Evolutionary conservation across 805 yeast species (phyloP).

Genomic region (Diddensiella transvaalensis): DNA sequence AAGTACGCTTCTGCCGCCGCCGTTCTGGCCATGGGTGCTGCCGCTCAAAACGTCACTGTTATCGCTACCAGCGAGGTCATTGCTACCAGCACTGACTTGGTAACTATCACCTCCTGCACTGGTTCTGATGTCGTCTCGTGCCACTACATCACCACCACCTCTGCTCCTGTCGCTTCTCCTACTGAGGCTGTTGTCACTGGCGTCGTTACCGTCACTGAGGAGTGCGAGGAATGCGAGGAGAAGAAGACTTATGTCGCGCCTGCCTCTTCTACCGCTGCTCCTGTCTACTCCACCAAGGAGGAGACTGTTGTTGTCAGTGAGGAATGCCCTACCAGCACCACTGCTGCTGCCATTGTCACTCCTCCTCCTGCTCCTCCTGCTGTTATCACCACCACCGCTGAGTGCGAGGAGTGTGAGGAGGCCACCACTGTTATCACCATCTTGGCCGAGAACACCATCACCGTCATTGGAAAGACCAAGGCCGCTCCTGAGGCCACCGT

Average conservation of each 20-base stretch:
- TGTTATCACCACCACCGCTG: conserved; percentile 2
- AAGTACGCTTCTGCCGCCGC: conserved; percentile 19
- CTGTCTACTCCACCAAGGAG: conserved; percentile 6
- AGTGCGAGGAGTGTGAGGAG: too few species aligned
- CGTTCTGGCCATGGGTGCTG: conserved; percentile 16
- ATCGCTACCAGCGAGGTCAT: conserved; percentile 13
- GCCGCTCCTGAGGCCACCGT: conserved; percentile 9
- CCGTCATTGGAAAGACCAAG: conserved; percentile 15
- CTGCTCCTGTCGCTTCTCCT: conserved; percentile 6
- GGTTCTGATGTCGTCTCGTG: conserved; percentile 25
- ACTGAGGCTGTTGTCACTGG: not conserved
- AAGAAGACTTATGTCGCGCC: not conserved
- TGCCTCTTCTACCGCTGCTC: conserved; percentile 2
- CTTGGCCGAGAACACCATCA: conserved; percentile 18
- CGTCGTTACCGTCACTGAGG: conserved; percentile 6
- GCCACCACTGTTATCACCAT: conserved; percentile 19
- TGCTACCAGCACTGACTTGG: conserved; percentile 24
- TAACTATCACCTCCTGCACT: conserved; percentile 33
- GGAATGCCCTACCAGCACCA: conserved; percentile 1
- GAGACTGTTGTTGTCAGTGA: conserved; percentile 2
- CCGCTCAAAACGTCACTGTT: conserved; percentile 15
- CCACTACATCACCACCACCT: conserved; percentile 22
- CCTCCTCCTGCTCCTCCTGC: conserved; percentile 8
- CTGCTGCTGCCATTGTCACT: conserved; percentile 3
- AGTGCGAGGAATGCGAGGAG: conserved; percentile 3